Conservation (phyloP, 768 basidiomycete species). For the Termitomyces sp. region DNA sequence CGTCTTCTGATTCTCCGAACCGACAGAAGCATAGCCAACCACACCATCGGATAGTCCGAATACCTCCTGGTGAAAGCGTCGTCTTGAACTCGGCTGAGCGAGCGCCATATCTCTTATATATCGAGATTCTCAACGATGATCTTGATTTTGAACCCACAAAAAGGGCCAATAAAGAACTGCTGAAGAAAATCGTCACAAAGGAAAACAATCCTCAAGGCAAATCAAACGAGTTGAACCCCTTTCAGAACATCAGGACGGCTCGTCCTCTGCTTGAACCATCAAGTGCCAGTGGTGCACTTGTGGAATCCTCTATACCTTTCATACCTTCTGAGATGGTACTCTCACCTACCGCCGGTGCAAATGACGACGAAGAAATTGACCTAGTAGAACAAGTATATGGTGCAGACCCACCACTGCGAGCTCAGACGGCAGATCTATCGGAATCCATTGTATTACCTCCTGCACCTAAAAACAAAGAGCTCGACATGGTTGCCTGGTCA, state of each 20-base stretch:
- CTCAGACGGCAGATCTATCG: conserved; percentile 68
- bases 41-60: conserved; percentile 94
- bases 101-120: conserved; percentile 87
- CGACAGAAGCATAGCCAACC: conserved; percentile 44
- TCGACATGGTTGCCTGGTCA: conserved; percentile 86
- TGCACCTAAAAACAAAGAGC: conserved; percentile 81
- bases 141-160: conserved; percentile 88
- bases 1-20: conserved; percentile 57
- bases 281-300: conserved; percentile 23
- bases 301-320: conserved; percentile 17
- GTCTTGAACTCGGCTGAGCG: conserved; percentile 97
- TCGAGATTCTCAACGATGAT: conserved; percentile 88
- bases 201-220: conserved; percentile 56
- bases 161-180: conserved; percentile 78
- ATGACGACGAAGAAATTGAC: conserved; percentile 87
- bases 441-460: conserved; percentile 82
- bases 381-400: conserved; percentile 96
- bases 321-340: conserved; percentile 19
- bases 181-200: conserved; percentile 71
- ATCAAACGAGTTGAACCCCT: conserved; percentile 50
- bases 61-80: conserved; percentile 96
- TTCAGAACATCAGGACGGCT: conserved; percentile 23
- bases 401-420: conserved; percentile 63
- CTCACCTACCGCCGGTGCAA: conserved; percentile 16
- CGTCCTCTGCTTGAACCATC: conserved; percentile 19